Base-by-base conservation (phyloP, 495 filamentous ascomycete species). In the Penicillium macrosclerotiorum region DNA sequence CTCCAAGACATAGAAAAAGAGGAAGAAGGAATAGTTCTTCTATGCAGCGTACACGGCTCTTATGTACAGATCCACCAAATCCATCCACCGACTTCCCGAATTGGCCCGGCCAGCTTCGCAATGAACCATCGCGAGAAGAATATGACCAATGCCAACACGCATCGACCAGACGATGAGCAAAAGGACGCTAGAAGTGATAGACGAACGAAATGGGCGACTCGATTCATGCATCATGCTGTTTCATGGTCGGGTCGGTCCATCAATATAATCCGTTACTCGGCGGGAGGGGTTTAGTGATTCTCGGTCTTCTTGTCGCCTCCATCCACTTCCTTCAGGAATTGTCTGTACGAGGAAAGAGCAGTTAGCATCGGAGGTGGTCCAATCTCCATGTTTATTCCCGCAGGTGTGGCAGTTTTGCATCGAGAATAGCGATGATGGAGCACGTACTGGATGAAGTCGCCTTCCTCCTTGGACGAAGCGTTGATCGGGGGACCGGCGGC, bases 401-500 rank as follows among this genome's bases (percentile, higher is more conserved):
- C n/a, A n/a, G n/a, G n/a, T n/a, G n/a, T n/a, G n/a, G n/a, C n/a
- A n/a, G n/a, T n/a, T n/a, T n/a, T n/a, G n/a, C n/a, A n/a, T n/a
- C n/a, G n/a, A 27, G 25, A 11, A 27, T 11, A 20, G 14, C n/a
- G 19, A 22, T 33, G 14, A 7, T 14, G 5, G 20, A 26, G 19
- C 29, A 60, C 86, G 65, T 81, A 97, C 92, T 95, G 89, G 77
- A 98, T 93, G 74, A 96, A 98, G 57, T 84, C 83, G 76, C 94
- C 90, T 80, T 98, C 92, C 63, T 96, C 92, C 63, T 89, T 85
- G 73, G 83, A 91, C 47, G 75, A 73, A 33, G 92, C 90, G 68
- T 91, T 85, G 76, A 95, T 89, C 20, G 89, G 87, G 45, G 92
- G 92, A 47, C 79, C 67, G 52, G 66, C 61, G 41, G 65, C 62